Percentiles rank a stretch among this genome's conserved stretches.
Conservation (phyloP, 805 yeast species). For the Torulaspora indica region DNA sequence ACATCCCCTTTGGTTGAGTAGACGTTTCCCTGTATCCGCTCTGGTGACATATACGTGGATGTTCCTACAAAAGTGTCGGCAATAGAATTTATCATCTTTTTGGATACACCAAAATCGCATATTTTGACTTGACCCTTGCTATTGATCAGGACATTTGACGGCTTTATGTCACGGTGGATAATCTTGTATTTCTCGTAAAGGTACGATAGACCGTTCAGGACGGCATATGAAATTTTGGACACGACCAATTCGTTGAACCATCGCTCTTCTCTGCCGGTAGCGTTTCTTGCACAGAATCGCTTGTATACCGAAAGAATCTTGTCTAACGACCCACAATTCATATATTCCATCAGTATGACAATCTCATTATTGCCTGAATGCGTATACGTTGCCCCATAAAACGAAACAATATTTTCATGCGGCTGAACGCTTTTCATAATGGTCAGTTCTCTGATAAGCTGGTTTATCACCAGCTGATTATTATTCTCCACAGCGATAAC, state of each 20-base stretch:
- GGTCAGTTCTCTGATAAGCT: conserved; percentile 80
- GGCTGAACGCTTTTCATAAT: conserved; percentile 86
- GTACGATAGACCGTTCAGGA: conserved; percentile 75
- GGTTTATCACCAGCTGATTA: conserved; percentile 40
- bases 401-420: conserved; percentile 74
- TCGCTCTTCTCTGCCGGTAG: conserved; percentile 8
- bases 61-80: conserved; percentile 99
- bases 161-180: conserved; percentile 94
- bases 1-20: conserved; percentile 95
- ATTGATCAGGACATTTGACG: conserved; percentile 85
- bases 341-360: conserved; percentile 90
- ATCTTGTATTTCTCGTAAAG: conserved; percentile 79
- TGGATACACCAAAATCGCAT: conserved; percentile 95
- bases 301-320: conserved; percentile 60
- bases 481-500: conserved; percentile 81
- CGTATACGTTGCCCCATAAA: conserved; percentile 82
- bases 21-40: conserved; percentile 89
- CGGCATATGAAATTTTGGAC: conserved; percentile 68
- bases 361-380: conserved; percentile 53
- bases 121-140: conserved; percentile 82
- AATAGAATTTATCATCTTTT: conserved; percentile 86
- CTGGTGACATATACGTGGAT: conserved; percentile 96
- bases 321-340: conserved; percentile 92
- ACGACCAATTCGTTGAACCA: conserved; percentile 53
- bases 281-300: conserved; percentile 39